Evolutionary conservation across 345 rosid genomes (phyloP), one percentile per base, ranked within the genome.

Genomic region (Corchorus olitorius): DNA sequence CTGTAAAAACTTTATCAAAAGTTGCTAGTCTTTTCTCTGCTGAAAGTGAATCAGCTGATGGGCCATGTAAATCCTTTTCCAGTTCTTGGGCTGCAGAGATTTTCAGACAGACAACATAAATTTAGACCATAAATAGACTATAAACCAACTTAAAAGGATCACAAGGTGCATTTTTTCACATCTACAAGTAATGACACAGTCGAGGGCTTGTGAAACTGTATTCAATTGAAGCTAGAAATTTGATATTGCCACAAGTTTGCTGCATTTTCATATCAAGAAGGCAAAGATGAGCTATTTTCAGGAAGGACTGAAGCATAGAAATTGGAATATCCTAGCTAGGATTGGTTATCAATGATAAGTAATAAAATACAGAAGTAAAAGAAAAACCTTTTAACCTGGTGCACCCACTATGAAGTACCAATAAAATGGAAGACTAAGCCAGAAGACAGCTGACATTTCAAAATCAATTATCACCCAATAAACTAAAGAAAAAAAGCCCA

Each of bases 11-110:
- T 83, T 97, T 94, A 88, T 97, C 99, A 84, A 84, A 93, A 81
- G 87, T 81, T 56, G 74, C 77, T 56, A 97, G 85, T 85, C 80
- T 92, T 84, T 97, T 97, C 86, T 93, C 99, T 35, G 93, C 81
- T 77, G 97, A 78, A 61, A 89, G 84, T 49, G 91, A 88, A 80
- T 90, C 95, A 33, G 89, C 89, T 72, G 82, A 77, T 71, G 89
- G 88, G 74, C 97, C 97, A 69, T 87, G 84, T 84, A 97, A 82
- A 89, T 92, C 98, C 90, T 94, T 94, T 91, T 92, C 99, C 86
- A 92, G 85, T 70, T 97, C 99, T 83, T 97, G 98, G 41, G 99
- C 99, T 97, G 93, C 78, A 86, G 55, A 82, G 59, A 61, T 72
- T 35, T 73, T 53, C 19, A 72, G 35, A 59, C 62, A 66, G 80